Conservation (phyloP, 495 filamentous ascomycete genomes). For the Hypoxylon fuscum region DNA sequence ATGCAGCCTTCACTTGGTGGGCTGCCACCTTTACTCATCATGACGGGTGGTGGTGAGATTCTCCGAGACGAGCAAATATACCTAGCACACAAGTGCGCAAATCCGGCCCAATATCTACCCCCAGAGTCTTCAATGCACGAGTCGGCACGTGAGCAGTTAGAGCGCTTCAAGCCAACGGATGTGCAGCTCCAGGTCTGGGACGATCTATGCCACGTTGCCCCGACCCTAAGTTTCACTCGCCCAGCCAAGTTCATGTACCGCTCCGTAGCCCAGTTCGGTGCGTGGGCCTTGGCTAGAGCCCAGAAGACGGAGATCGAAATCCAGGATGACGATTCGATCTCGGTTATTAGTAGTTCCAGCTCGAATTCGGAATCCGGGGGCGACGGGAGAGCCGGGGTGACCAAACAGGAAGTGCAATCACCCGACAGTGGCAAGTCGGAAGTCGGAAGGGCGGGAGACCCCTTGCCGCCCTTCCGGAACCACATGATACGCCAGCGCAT, state of each 20-base stretch:
- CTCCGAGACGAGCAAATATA: slow-evolving; percentile 95
- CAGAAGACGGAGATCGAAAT: slow-evolving; percentile 83
- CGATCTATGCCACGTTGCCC: slow-evolving; percentile 89
- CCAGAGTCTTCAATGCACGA: slow-evolving; percentile 71
- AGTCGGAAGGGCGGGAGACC: slow-evolving; percentile 83
- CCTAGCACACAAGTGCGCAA: slow-evolving; percentile 89
- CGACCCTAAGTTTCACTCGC: slow-evolving; percentile 89
- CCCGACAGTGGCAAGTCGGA: slow-evolving; percentile 45
- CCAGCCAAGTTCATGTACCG: slow-evolving; percentile 96
- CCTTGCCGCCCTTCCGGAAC: slow-evolving; percentile 76
- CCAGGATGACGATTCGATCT: slow-evolving; percentile 77
- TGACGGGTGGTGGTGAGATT: slow-evolving; percentile 87
- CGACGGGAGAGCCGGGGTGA: slow-evolving; percentile 41
- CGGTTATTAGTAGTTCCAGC: slow-evolving; percentile 70
- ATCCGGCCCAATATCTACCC: slow-evolving; percentile 77
- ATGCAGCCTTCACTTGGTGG: slow-evolving; percentile 88
- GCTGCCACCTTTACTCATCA: slow-evolving; percentile 83
- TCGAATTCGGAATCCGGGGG: slow-evolving; percentile 62
- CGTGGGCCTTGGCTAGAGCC: slow-evolving; percentile 86
- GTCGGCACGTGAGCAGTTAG: slow-evolving; percentile 64
- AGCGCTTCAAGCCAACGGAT: slow-evolving; percentile 79
- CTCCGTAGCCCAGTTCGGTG: slow-evolving; percentile 88
- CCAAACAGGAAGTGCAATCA: slow-evolving; percentile 7
- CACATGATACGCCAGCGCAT: slow-evolving; percentile 94
- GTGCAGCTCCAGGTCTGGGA: slow-evolving; percentile 98